These are phyloP conservation scores for Penicillium sp. DNA, from an alignment of 2,329 filamentous ascomycete species.

Conservation along the genomic window DNA sequence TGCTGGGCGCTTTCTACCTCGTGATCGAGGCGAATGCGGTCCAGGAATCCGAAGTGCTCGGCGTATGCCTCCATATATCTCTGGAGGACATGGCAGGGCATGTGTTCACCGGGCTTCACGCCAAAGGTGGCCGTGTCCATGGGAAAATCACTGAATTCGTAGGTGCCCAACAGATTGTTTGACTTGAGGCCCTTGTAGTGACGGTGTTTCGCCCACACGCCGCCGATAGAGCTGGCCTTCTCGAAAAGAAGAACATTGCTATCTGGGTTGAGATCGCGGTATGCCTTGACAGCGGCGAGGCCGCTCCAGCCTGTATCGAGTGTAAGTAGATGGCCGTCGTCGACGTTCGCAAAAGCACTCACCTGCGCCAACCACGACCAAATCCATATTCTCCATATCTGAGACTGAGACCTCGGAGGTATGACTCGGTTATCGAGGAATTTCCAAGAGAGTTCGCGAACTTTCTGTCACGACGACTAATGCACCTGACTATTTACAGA, in stretches of 20 bases:
- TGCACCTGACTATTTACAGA: not conserved
- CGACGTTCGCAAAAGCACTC: not conserved
- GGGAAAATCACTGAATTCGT: conserved; percentile 69
- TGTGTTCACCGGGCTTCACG: conserved; percentile 50
- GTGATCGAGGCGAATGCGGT: conserved; percentile 47
- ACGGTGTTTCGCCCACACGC: conserved; percentile 63
- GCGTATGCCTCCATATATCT: conserved; percentile 55
- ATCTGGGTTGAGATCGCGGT: conserved; percentile 55
- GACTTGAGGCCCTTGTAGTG: conserved; percentile 63
- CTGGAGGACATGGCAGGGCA: conserved; percentile 54
- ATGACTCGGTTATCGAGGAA: not conserved
- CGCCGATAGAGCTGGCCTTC: conserved; percentile 54
- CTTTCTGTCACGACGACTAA: not conserved
- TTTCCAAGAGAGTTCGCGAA: not conserved
- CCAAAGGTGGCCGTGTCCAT: conserved; percentile 55
- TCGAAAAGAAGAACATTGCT: conserved; percentile 57
- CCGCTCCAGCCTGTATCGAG: conserved; percentile 49
- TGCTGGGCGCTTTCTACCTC: conserved; percentile 49
- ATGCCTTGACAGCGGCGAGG: conserved; percentile 58
- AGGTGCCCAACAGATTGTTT: conserved; percentile 69
- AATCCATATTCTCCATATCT: conserved; percentile 26
- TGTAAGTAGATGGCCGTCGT: too few relatives aligned
- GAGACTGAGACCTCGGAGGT: not conserved
- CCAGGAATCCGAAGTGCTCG: conserved; percentile 49
- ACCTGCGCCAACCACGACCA: conserved; percentile 31